These are phyloP conservation scores for Scenedesmus sp. DNA, from an alignment of 163 green algal genomes.

Conservation along the genomic window DNA sequence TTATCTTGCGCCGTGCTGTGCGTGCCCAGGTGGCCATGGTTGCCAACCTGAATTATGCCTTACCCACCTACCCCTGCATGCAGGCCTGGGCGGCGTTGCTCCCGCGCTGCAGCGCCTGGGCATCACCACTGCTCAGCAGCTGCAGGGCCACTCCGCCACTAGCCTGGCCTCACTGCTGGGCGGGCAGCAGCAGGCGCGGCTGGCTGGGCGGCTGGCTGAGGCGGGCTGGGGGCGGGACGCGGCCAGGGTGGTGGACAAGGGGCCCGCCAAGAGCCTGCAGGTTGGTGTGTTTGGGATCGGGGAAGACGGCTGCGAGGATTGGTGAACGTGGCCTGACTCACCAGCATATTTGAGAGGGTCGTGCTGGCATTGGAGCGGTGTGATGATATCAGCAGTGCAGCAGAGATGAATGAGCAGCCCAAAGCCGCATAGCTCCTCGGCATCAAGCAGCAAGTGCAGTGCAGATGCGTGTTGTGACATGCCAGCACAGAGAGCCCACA, in stretches of 20 bases:
- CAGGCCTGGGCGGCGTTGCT: constrained; percentile 67
- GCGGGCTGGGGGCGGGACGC: constrained; percentile 58
- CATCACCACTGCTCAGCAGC: constrained; percentile 43
- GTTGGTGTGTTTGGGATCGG: neutral
- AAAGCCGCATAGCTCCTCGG: too few relatives aligned
- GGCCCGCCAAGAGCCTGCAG: constrained; percentile 62
- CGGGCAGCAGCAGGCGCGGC: constrained; percentile 1
- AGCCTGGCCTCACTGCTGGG: neutral
- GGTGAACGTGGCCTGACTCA: too few relatives aligned
- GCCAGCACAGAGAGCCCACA: neutral
- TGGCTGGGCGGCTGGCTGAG: constrained; percentile 52
- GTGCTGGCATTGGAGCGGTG: too few relatives aligned
- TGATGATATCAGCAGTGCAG: too few relatives aligned
- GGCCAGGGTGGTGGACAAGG: constrained; percentile 47
- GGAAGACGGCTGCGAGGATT: neutral
- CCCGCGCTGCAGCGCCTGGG: constrained; percentile 54
- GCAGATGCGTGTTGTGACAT: too few relatives aligned
- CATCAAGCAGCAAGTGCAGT: too few relatives aligned
- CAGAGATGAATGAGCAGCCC: too few relatives aligned
- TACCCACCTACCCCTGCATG: constrained; percentile 2
- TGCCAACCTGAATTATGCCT: neutral
- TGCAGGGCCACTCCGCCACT: constrained; percentile 16
- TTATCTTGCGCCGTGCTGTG: too few relatives aligned
- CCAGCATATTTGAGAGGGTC: too few relatives aligned
- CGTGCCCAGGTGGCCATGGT: too few relatives aligned